Evolutionary conservation across 169 alveolate species (phyloP), one percentile per base, ranked within the genome.

Genomic region (Cyclospora cayetanensis): DNA sequence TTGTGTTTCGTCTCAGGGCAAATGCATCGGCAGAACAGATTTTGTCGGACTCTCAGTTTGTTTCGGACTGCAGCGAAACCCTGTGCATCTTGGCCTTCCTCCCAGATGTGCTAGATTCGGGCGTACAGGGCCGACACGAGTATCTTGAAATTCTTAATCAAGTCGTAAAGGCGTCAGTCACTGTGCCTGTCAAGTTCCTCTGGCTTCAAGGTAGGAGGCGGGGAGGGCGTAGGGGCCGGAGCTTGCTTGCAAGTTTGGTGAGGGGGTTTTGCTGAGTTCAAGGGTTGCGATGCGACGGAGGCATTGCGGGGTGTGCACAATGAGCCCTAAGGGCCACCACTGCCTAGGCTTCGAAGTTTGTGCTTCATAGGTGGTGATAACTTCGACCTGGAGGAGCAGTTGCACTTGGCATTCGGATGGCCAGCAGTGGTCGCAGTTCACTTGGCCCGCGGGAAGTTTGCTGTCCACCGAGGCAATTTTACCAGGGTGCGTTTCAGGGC

Each of bases 381-480:
- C 63, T 41, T 34, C 55, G 97, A 97, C 25, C 91, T 97, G 43
- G 98, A 97, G 92, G 97, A 96, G 72, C 91, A 95, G 92, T 90
- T 97, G 4, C 93, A 95, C 42, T 93, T 96, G 60, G 97, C 97
- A 29, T 96, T 96, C 85, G 99, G 98, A 9, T 97, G 95, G 93
- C 99, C 99, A 20, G 98, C 98, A 52, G 97, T 95, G 25, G 93
- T 97, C 20, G 99, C 98, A 1, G 74, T 97, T 27, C 91, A 93
- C 46, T 94, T 95, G 60, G 94, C 90, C 66, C 96, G 95, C 77
- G 95, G 93, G 43, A 90, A 77, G 46, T 90, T 53, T 50, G 37
- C 87, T 22, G 72, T 82, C 27, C 94, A 79, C 91, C 39, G 94
- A 4, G 94, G 94, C 22, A 90, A 76, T 65, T 77, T 90, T 86